Percentiles rank a stretch among this genome's conserved stretches.
These are phyloP conservation scores for Septoria petroselini DNA, from an alignment of 2,329 filamentous ascomycete species.

Conservation along the genomic window DNA sequence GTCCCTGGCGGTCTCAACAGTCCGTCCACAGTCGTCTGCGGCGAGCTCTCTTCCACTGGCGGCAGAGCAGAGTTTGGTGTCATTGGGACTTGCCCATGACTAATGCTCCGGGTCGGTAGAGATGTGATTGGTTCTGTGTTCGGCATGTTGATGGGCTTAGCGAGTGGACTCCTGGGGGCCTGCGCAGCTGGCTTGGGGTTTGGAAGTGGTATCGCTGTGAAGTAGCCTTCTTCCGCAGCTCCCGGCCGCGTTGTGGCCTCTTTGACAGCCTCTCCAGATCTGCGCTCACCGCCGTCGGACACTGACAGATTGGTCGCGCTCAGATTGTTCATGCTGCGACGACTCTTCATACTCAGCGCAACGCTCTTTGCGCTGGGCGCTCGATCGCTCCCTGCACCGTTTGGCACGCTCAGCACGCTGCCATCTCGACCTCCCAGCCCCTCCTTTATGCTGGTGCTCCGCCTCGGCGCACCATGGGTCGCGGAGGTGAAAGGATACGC, in stretches of 20 bases:
- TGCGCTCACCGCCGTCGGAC: conserved; percentile 34
- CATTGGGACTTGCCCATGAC: conserved; percentile 24
- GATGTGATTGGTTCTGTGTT: conserved; percentile 22
- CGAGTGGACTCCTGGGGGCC: conserved; percentile 35
- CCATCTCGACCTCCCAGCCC: conserved; percentile 33
- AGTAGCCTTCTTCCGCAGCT: conserved; percentile 48
- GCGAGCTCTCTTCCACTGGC: conserved; percentile 33
- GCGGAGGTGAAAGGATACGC: conserved; percentile 32
- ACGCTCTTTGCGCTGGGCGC: conserved; percentile 32
- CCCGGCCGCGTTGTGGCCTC: conserved; percentile 29
- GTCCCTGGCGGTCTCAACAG: conserved; percentile 31
- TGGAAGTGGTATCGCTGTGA: conserved; percentile 37
- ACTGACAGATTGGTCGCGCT: conserved; percentile 20
- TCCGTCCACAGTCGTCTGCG: conserved; percentile 23
- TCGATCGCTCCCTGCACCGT: conserved; percentile 26
- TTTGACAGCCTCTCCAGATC: conserved; percentile 31
- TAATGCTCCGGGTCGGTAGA: conserved; percentile 21
- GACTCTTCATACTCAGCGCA: conserved; percentile 40
- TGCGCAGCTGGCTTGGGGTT: conserved; percentile 38
- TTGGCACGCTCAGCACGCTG: conserved; percentile 32
- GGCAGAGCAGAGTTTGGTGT: conserved; percentile 29
- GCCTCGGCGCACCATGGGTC: conserved; percentile 36
- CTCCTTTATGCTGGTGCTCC: conserved; percentile 42
- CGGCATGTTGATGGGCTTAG: conserved; percentile 21
- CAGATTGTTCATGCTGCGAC: conserved; percentile 29